phyloP scores from a whole-genome alignment of 2,329 filamentous ascomycete genomes.

The Madurella fahalii region DNA sequence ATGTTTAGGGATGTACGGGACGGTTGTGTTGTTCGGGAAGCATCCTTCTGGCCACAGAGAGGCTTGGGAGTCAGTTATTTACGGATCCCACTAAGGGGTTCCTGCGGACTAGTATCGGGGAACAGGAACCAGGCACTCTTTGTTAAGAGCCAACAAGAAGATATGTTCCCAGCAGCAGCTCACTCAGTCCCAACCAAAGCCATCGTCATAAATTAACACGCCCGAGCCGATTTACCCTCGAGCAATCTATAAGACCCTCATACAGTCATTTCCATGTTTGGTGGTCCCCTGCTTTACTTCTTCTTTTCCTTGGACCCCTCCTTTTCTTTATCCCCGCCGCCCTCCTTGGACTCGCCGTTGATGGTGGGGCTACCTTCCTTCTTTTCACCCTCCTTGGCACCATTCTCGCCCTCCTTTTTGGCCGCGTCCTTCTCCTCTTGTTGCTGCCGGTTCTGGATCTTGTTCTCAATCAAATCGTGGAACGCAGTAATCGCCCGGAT shows the following conservation, averaged over 20 bases:
- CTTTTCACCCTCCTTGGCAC: conserved; percentile 54
- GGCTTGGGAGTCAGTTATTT: too few relatives aligned
- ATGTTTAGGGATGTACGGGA: conserved; percentile 29
- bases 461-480: conserved; percentile 99
- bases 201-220: conserved; percentile 25
- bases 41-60: too few relatives aligned
- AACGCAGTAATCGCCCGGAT: conserved; percentile 98
- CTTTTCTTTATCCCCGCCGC: conserved; percentile 36
- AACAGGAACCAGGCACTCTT: background rate
- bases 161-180: background rate
- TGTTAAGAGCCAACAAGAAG: background rate
- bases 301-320: conserved; percentile 47
- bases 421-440: conserved; percentile 89
- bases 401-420: conserved; percentile 66
- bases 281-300: conserved; percentile 33
- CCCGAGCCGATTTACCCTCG: conserved; percentile 14
- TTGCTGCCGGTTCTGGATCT: conserved; percentile 97
- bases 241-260: conserved; percentile 25
- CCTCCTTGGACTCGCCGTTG: conserved; percentile 44
- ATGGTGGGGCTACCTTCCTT: conserved; percentile 44
- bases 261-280: conserved; percentile 18
- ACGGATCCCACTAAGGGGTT: too few relatives aligned
- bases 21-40: background rate
- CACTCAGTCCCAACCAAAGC: background rate
- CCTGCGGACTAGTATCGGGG: background rate